phyloP scores from a whole-genome alignment of 176 grass and related monocot genomes.

The Oryza australiensis region DNA sequence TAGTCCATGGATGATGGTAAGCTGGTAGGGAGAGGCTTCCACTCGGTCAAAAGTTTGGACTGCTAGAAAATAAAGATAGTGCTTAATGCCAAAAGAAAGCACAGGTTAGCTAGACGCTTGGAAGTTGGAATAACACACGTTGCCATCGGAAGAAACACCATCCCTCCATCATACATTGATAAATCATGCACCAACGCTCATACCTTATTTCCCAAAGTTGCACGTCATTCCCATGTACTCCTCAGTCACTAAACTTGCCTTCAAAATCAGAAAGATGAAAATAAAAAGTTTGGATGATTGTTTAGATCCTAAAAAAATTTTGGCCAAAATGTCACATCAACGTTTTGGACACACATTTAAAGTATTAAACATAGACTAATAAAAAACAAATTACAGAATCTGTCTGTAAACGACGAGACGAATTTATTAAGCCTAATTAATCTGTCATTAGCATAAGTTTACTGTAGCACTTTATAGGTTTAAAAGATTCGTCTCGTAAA shows the following conservation, averaged over 20 bases:
- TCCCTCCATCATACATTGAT: background rate
- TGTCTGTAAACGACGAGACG: too few relatives aligned
- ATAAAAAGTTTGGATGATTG: too few relatives aligned
- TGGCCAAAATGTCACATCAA: too few relatives aligned
- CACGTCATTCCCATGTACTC: background rate
- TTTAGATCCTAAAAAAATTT: too few relatives aligned
- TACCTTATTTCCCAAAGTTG: background rate
- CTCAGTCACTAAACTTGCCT: background rate
- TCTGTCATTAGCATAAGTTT: too few relatives aligned
- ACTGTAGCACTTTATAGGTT: too few relatives aligned
- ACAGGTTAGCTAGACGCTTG: background rate
- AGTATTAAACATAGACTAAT: too few relatives aligned
- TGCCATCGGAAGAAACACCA: background rate
- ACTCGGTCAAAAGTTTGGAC: background rate
- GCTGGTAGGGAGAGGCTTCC: background rate
- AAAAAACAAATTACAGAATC: too few relatives aligned
- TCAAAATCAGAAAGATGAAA: background rate
- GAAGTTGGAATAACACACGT: background rate
- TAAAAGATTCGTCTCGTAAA: too few relatives aligned
- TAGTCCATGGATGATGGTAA: background rate
- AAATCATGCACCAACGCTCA: background rate
- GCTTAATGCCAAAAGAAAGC: background rate
- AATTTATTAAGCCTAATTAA: too few relatives aligned
- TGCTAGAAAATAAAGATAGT: background rate
- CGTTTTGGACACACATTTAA: too few relatives aligned